Evolutionary conservation across 108 stramenopile genomes (phyloP).

Genomic region (Skeletonema potamos): DNA sequence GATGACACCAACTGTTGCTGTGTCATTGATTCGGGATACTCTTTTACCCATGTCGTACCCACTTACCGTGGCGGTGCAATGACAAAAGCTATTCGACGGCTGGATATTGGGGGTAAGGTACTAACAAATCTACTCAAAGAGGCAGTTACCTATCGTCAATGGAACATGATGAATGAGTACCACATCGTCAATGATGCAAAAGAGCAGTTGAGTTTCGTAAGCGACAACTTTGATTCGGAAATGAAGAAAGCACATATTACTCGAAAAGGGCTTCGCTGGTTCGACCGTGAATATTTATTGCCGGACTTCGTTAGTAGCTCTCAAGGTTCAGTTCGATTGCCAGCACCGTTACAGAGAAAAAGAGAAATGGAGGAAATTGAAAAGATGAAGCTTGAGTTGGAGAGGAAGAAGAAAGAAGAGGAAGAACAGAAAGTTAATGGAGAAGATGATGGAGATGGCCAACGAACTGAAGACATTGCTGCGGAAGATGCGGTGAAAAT

Average conservation of each 20-base stretch:
- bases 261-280: slow-evolving; percentile 57
- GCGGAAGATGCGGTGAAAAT: slow-evolving; percentile 1
- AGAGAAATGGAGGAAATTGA: slow-evolving; percentile 41
- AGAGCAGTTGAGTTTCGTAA: slow-evolving; percentile 65
- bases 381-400: slow-evolving; percentile 23
- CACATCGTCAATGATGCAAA: slow-evolving; percentile 82
- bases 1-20: slow-evolving; percentile 71
- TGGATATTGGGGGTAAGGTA: slow-evolving; percentile 91
- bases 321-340: slow-evolving; percentile 62
- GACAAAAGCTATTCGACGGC: slow-evolving; percentile 58
- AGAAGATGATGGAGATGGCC: slow-evolving; percentile 3
- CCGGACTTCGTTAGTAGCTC: slow-evolving; percentile 87
- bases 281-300: slow-evolving; percentile 86
- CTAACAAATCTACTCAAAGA: slow-evolving; percentile 93
- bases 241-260: slow-evolving; percentile 54
- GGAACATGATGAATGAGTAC: slow-evolving; percentile 97
- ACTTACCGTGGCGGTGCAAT: slow-evolving; percentile 59
- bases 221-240: slow-evolving; percentile 71
- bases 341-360: slow-evolving; percentile 49
- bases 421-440: slow-evolving; percentile 40
- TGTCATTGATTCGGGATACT: slow-evolving; percentile 92
- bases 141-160: slow-evolving; percentile 90
- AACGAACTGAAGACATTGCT: slow-evolving; percentile 20
- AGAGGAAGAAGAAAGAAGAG: slow-evolving; percentile 25
- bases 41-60: slow-evolving; percentile 85